phyloP scores from a whole-genome alignment of 2,329 filamentous ascomycete species.

The Colletotrichum graminicola region DNA sequence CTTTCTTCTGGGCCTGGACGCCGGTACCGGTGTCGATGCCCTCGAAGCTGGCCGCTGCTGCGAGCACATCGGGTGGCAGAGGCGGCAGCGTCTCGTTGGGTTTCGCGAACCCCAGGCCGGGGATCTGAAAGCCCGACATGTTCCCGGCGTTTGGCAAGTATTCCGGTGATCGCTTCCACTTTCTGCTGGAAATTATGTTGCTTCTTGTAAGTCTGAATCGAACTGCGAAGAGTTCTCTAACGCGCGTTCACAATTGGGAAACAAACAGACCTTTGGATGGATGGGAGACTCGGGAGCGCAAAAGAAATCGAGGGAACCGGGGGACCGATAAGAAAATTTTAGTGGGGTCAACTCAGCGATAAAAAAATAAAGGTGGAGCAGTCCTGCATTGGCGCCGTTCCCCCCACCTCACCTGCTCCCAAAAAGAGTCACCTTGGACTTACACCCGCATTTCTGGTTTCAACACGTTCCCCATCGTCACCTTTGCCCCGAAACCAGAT shows the following conservation, averaged over 20 bases:
- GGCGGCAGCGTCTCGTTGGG: conserved; percentile 58
- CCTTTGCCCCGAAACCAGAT: too few species aligned
- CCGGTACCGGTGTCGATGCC: conserved; percentile 11
- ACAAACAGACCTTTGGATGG: not conserved
- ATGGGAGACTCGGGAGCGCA: conserved; percentile 25
- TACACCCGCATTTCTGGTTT: not conserved
- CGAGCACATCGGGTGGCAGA: conserved; percentile 50
- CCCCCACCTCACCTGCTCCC: not conserved
- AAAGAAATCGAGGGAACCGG: conserved; percentile 27
- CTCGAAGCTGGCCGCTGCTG: conserved; percentile 48
- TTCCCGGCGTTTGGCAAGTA: not conserved
- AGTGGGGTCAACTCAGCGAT: conserved; percentile 29
- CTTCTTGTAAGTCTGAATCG: too few species aligned
- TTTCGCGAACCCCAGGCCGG: conserved; percentile 58
- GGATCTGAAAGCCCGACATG: conserved; percentile 60
- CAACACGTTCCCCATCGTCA: too few species aligned
- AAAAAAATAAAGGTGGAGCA: conserved; percentile 28
- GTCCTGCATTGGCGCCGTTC: not conserved
- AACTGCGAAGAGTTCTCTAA: not conserved
- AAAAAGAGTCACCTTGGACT: not conserved
- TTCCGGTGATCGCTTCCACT: not conserved
- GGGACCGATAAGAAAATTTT: conserved; percentile 30
- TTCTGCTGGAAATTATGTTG: not conserved
- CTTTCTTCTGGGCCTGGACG: not conserved
- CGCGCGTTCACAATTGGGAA: not conserved